Percentiles rank a stretch among this genome's conserved stretches.
Evolutionary conservation across 2,329 filamentous ascomycete genomes (phyloP).

Genomic region (Emergomyces pasteurianus): DNA sequence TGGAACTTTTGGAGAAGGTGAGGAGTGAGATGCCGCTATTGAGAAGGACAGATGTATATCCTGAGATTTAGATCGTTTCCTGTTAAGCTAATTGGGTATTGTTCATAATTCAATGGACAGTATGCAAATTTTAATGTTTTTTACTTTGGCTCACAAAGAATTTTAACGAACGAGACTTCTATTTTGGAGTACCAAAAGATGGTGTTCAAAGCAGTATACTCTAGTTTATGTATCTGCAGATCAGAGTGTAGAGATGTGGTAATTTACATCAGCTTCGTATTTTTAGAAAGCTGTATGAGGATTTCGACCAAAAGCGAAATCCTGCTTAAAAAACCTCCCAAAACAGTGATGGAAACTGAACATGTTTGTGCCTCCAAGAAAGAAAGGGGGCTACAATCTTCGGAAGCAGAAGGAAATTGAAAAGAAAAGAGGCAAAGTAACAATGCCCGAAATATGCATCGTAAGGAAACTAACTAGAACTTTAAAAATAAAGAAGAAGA

Average conservation of each 20-base stretch:
- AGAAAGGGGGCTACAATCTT: background rate
- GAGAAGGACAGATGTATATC: slow-evolving; percentile 42
- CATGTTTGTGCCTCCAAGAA: background rate
- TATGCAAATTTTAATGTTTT: background rate
- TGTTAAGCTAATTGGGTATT: background rate
- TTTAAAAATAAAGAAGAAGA: background rate
- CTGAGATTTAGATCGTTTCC: slow-evolving; percentile 24
- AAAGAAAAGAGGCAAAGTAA: background rate
- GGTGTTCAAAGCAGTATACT: background rate
- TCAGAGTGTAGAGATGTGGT: background rate
- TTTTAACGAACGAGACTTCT: background rate
- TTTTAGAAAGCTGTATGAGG: background rate
- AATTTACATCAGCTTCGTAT: background rate
- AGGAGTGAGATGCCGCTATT: slow-evolving; percentile 46
- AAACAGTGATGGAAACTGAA: background rate
- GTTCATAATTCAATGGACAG: background rate
- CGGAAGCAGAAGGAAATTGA: background rate
- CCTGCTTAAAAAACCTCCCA: background rate
- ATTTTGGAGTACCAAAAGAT: background rate
- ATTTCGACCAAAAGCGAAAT: background rate
- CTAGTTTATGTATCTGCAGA: background rate
- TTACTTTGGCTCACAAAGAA: background rate
- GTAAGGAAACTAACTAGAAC: background rate
- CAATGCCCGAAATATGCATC: background rate
- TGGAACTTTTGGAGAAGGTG: slow-evolving; percentile 40